Evolutionary conservation across 83 land plant species (phyloP).

Genomic region (Diphasiastrum complanatum): DNA sequence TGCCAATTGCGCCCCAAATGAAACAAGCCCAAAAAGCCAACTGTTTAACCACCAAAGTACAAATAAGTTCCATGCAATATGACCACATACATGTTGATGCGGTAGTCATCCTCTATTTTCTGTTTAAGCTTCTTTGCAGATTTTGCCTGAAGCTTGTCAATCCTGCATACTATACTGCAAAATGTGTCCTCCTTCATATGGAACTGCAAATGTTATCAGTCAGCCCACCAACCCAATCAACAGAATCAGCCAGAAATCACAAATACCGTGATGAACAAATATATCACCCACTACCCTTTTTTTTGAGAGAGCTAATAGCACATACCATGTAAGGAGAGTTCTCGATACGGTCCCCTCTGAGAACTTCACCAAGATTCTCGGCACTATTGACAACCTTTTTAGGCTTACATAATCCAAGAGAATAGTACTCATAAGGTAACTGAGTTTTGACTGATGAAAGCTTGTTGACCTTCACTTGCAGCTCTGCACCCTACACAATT

Average conservation of each 20-base stretch:
- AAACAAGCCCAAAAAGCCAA: too few relatives aligned
- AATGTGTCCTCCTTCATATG: constrained; percentile 60
- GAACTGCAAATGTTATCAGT: constrained; percentile 43
- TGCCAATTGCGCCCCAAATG: too few relatives aligned
- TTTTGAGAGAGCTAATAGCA: neutral
- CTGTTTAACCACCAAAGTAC: neutral
- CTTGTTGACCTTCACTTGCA: constrained; percentile 82
- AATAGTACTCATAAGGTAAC: constrained; percentile 85
- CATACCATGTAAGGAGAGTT: constrained; percentile 73
- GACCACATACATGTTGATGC: constrained; percentile 69
- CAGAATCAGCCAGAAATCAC: neutral
- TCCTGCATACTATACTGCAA: constrained; percentile 59
- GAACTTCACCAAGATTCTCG: constrained; percentile 91
- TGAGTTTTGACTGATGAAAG: constrained; percentile 80
- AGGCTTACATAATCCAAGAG: constrained; percentile 74
- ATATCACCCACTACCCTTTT: neutral
- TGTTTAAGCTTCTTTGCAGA: constrained; percentile 70
- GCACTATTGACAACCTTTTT: constrained; percentile 57
- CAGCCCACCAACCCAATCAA: neutral
- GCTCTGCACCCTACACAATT: constrained; percentile 69
- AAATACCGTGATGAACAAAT: neutral
- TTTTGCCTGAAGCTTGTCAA: constrained; percentile 47
- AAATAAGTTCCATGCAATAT: neutral
- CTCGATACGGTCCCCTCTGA: constrained; percentile 88
- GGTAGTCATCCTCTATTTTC: constrained; percentile 89